A percentile compares a stretch with the other conserved stretches of the same genome.
Conservation (phyloP, 23 red algal species). For the Gracilaria domingensis region DNA sequence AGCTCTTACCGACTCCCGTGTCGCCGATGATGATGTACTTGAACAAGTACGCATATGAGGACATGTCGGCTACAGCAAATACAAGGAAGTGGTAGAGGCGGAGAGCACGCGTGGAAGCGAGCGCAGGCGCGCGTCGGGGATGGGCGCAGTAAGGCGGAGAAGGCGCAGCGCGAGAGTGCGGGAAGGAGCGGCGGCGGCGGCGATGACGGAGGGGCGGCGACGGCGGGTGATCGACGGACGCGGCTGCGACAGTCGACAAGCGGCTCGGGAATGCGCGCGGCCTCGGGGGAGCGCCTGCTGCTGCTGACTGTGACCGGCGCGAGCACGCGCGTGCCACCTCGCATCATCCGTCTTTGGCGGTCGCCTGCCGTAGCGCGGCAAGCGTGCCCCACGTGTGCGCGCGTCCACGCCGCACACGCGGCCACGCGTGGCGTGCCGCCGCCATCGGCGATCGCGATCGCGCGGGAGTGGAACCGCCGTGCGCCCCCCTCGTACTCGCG, state of each 20-base stretch:
- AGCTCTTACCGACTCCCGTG: conserved; percentile 90
- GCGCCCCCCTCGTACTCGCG: conserved; percentile 22
- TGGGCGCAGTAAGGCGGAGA: too few relatives aligned
- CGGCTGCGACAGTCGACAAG: not conserved
- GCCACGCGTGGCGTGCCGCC: not conserved
- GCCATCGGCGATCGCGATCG: not conserved
- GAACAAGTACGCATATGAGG: conserved; percentile 97
- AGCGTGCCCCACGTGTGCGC: not conserved
- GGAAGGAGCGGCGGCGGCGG: not conserved
- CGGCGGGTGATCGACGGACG: conserved; percentile 1
- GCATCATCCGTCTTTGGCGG: not conserved
- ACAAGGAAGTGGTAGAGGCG: not conserved
- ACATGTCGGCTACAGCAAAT: conserved; percentile 10
- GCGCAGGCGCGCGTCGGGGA: too few relatives aligned
- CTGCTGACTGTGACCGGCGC: conserved; percentile 28
- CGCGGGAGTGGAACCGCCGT: not conserved
- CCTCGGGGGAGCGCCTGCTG: not conserved
- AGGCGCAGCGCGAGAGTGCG: too few relatives aligned
- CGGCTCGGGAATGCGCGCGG: conserved; percentile 5
- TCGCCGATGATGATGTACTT: conserved; percentile 99
- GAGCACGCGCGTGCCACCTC: conserved; percentile 21
- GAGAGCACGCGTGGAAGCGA: not conserved
- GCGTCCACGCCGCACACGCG: not conserved
- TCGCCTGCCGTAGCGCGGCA: not conserved
- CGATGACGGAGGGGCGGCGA: not conserved